Base-by-base conservation (phyloP, 176 grass and related monocot species). In the Thinopyrum elongatum region DNA sequence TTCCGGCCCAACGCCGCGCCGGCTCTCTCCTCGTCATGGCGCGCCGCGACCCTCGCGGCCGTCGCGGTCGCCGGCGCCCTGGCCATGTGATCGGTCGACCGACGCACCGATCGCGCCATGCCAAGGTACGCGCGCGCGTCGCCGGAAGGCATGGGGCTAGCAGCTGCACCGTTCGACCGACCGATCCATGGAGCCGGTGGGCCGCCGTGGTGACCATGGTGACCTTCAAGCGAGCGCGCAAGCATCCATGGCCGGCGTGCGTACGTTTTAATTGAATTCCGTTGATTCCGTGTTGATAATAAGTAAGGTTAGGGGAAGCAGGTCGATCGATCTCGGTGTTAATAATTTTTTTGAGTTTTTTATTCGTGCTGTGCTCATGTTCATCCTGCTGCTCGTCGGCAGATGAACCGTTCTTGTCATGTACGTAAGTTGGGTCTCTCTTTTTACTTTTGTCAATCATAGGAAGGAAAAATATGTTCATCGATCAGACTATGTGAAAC, bases 1-100 rank as follows among this genome's bases (percentile, higher is more conserved):
- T 97, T 88, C 89, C 69, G 17, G 72, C 89, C 92, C 1, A 79
- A 76, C 38, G 87, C 16, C n/a, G 89, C 91, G 2, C 65, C 86
- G 0, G 73, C 70, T 27, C 1, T 44, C 49, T 0, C 8, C 5
- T 57, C 13, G 0, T 1, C 22, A 1, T 92, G 82, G 91, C 63
- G 12, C 61, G 64, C 70, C 41, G 87, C 13, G 3, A 0, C 78
- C 28, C 8, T 68, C 23, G n/a, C 58, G 21, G 51, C 78, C 1
- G 36, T 27, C 2, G 62, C 57, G 2, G 60, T 62, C 16, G 85
- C 79, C 17, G 83, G 82, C 27, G 80, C 58, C 41, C 10, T 94
- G 23, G 68, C 39, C 38, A 70, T 90, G 79, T 91, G 94, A 90
- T 76, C 74, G 72, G 13, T 11, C 41, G 41, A 4, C 12, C 12